Evolutionary conservation across 164 flowering plant species (phyloP).

Genomic region (Liriodendron chinense): DNA sequence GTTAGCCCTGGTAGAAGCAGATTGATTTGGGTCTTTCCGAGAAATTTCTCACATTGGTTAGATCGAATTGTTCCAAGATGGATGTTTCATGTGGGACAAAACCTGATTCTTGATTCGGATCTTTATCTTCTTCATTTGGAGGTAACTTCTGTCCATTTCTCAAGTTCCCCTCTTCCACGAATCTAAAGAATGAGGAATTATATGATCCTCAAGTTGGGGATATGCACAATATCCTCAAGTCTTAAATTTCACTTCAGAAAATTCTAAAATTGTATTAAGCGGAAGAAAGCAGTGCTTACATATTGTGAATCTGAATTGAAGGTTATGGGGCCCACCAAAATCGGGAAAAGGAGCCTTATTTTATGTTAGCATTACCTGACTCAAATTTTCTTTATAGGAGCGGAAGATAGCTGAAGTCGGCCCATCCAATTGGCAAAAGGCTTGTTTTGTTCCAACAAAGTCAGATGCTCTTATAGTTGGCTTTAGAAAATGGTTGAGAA

Average conservation of each 20-base stretch:
- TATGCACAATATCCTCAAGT: not conserved
- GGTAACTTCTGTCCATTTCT: slow-evolving; percentile 42
- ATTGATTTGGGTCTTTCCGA: slow-evolving; percentile 75
- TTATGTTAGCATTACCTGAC: not conserved
- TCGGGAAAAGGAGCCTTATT: not conserved
- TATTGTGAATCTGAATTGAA: no score
- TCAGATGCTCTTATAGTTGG: slow-evolving; percentile 71
- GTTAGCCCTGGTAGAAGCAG: slow-evolving; percentile 90
- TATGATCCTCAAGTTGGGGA: not conserved
- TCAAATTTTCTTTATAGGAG: slow-evolving; percentile 44
- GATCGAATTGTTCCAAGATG: slow-evolving; percentile 71
- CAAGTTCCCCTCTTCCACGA: no score
- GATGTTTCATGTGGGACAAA: slow-evolving; percentile 78
- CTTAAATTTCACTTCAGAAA: not conserved
- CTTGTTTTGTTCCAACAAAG: slow-evolving; percentile 84
- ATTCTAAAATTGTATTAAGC: no score
- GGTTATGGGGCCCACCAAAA: no score
- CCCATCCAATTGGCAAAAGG: slow-evolving; percentile 72
- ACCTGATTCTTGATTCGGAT: slow-evolving; percentile 84
- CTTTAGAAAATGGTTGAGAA: slow-evolving; percentile 81
- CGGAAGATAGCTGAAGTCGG: slow-evolving; percentile 61
- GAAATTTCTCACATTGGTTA: slow-evolving; percentile 73
- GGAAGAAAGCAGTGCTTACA: no score
- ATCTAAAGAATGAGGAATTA: not conserved
- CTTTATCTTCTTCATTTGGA: slow-evolving; percentile 81